Percentiles rank a stretch among this genome's conserved stretches.
Conservation (phyloP, 768 basidiomycete species). For the Gyrodon lividus region DNA sequence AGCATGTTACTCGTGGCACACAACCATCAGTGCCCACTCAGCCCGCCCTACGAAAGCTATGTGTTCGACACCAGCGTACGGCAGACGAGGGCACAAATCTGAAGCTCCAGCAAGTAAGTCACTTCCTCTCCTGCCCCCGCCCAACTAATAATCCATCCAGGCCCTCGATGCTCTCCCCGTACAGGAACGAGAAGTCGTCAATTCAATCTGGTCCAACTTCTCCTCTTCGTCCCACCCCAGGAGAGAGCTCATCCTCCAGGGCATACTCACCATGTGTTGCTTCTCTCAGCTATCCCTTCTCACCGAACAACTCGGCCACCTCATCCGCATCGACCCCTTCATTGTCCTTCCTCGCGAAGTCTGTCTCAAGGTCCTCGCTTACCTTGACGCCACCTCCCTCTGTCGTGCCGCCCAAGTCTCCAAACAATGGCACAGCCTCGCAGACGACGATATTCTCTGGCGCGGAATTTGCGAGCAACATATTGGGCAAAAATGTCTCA, state of each 20-base stretch:
- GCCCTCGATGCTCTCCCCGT: conserved; percentile 87
- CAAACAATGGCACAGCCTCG: conserved; percentile 79
- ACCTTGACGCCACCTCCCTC: conserved; percentile 90
- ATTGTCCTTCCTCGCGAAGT: conserved; percentile 87
- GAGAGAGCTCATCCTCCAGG: conserved; percentile 91
- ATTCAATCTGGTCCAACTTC: conserved; percentile 94
- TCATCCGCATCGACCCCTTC: conserved; percentile 97
- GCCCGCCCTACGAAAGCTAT: conserved; percentile 67
- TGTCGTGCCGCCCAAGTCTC: conserved; percentile 93
- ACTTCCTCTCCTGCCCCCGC: neutral
- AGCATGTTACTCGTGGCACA: conserved; percentile 4
- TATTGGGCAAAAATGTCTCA: conserved; percentile 93
- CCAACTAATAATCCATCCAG: conserved; percentile 41
- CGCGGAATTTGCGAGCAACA: conserved; percentile 96
- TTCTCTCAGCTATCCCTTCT: conserved; percentile 97
- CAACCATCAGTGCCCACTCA: conserved; percentile 28
- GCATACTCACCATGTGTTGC: conserved; percentile 98
- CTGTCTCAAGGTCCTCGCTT: conserved; percentile 78
- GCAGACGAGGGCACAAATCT: conserved; percentile 93
- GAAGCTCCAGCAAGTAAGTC: conserved; percentile 82
- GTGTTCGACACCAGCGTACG: conserved; percentile 93
- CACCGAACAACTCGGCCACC: conserved; percentile 84
- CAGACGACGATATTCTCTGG: conserved; percentile 97
- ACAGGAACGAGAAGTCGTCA: conserved; percentile 84
- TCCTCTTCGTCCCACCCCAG: conserved; percentile 90